Evolutionary conservation across 106 monocot species (phyloP), one percentile per base, ranked within the genome.

Genomic region (Gastrodia elata): DNA sequence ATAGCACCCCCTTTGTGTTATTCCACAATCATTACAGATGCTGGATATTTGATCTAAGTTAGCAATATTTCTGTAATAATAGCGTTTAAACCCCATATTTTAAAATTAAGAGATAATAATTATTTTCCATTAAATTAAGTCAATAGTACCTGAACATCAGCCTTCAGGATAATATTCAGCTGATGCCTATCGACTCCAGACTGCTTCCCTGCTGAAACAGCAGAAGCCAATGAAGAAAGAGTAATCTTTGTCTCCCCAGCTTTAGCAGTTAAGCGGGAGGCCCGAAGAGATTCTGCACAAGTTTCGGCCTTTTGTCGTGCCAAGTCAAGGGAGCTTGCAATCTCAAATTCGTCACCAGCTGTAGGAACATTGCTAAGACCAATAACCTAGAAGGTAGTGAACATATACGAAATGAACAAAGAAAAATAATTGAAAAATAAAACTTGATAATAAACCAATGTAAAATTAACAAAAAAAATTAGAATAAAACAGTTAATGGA

Each of bases 331-430:
- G 83, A 89, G n/a, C 81, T 77, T 37, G 89, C 87, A 67, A 85
- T 89, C 89, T 99, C 98, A 82, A 99, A 99, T 74, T 89, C 91
- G 76, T 99, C 98, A 68, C 98, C 98, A 71, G 98, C 93, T 79
- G 83, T 71, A 26, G 98, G 93, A 73, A 99, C 91, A 77, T 80
- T 81, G 74, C 79, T 89, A 49, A 99, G 44, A 43, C 98, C 98
- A 74, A 93, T 85, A 65, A 94, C 91, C 98, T 99, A 75, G 4
- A 1, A 4, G 25, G 57, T 38, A 30, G 14, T 61, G 57, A 38
- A 26, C 18, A 43, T 33, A 75, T 32, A 46, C 8, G 67, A 20
- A 22, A 67, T 16, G n/a, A 15, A 69, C 6, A 69, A 68, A 22
- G n/a, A 6, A 39, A 46, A 46, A 46, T 15, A 15, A 5, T 16